A percentile compares a stretch with the other conserved stretches of the same genome.
Conservation (phyloP, 129 eudicot genomes). For the Flaveria brownii region DNA sequence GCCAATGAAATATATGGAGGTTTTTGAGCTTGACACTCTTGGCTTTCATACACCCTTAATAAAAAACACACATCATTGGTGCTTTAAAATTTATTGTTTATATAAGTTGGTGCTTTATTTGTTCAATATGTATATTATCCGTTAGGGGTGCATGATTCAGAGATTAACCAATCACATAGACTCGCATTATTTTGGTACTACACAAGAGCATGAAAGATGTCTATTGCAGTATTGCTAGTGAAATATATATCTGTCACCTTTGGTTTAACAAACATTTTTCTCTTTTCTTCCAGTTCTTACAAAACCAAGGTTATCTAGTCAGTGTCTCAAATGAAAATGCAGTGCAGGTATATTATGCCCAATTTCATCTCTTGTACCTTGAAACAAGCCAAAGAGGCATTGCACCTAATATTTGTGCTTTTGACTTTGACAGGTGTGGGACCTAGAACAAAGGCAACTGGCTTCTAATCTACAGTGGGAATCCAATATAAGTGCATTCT, state of each 20-base stretch:
- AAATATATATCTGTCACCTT: background rate
- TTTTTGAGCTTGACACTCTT: slow-evolving; percentile 33
- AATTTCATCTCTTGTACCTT: slow-evolving; percentile 28
- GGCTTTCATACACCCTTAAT: slow-evolving; percentile 19
- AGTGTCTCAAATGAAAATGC: slow-evolving; percentile 77
- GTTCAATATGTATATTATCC: background rate
- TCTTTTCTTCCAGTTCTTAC: slow-evolving; percentile 63
- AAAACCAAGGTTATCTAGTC: slow-evolving; percentile 83
- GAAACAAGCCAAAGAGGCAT: slow-evolving; percentile 13
- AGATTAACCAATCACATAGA: slow-evolving; percentile 2
- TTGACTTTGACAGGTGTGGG: slow-evolving; percentile 73
- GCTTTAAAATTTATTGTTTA: background rate
- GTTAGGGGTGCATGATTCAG: slow-evolving; percentile 6
- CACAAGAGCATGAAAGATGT: slow-evolving; percentile 9
- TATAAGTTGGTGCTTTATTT: slow-evolving; percentile 9
- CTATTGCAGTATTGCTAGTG: slow-evolving; percentile 13
- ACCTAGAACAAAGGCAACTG: slow-evolving; percentile 66
- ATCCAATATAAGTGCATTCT: slow-evolving; percentile 82
- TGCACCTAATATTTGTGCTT: slow-evolving; percentile 24
- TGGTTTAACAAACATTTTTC: slow-evolving; percentile 25
- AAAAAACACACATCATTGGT: slow-evolving; percentile 12
- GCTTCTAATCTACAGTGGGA: slow-evolving; percentile 73
- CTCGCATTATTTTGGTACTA: slow-evolving; percentile 23
- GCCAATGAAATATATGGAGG: slow-evolving; percentile 61
- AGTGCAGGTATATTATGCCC: slow-evolving; percentile 61